phyloP scores from a whole-genome alignment of 1,284 basidiomycete species.

The Marasmius sp. region DNA sequence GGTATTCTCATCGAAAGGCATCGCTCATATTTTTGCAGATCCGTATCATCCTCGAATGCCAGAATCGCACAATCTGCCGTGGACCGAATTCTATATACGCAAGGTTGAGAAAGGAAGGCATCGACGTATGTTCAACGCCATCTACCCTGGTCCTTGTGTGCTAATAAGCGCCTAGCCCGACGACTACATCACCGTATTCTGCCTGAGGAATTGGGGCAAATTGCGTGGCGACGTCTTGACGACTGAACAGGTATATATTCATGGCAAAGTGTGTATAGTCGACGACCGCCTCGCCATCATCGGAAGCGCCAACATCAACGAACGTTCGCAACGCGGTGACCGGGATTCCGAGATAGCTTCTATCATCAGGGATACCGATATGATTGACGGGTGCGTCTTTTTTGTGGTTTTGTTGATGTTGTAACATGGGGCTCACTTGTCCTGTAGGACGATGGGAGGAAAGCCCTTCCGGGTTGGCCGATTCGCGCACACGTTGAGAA shows the following conservation, averaged over 20 bases:
- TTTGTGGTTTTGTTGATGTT: neutral
- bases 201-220: conserved; percentile 92
- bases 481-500: conserved; percentile 92
- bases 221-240: conserved; percentile 83
- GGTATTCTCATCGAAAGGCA: neutral
- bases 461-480: conserved; percentile 94
- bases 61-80: conserved; percentile 86
- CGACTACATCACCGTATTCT: conserved; percentile 92
- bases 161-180: conserved; percentile 64
- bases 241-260: conserved; percentile 93
- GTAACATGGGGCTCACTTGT: conserved; percentile 2
- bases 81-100: conserved; percentile 94
- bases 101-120: conserved; percentile 83
- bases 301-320: conserved; percentile 99
- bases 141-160: neutral
- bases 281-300: conserved; percentile 97
- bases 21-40: conserved; percentile 46
- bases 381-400: conserved; percentile 78
- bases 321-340: conserved; percentile 93
- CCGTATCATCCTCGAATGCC: conserved; percentile 91
- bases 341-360: conserved; percentile 95
- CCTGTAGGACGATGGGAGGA: conserved; percentile 86
- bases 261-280: conserved; percentile 90
- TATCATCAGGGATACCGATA: conserved; percentile 93
- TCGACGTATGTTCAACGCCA: conserved; percentile 56